Percentiles rank a stretch among this genome's conserved stretches.
Evolutionary conservation across 2,329 filamentous ascomycete species (phyloP).

Genomic region (Penicillium brevicompactum): DNA sequence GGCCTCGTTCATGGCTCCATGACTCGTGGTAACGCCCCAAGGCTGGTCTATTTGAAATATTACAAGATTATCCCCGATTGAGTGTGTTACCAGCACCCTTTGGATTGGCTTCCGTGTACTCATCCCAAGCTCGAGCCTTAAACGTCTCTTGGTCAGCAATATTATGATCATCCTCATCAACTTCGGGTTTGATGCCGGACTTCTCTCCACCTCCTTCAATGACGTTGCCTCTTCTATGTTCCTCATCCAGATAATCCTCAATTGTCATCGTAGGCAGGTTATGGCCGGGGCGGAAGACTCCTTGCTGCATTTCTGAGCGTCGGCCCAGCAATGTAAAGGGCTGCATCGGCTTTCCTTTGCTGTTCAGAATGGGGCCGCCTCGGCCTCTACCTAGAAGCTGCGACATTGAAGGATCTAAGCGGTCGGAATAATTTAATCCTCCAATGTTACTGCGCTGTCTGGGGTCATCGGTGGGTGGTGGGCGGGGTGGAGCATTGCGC

Average conservation of each 20-base stretch:
- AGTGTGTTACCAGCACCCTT: slow-evolving; percentile 59
- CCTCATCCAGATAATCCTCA: slow-evolving; percentile 95
- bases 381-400: slow-evolving; percentile 51
- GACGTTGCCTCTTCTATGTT: slow-evolving; percentile 79
- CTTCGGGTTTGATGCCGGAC: slow-evolving; percentile 66
- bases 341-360: slow-evolving; percentile 79
- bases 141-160: slow-evolving; percentile 85
- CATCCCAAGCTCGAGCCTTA: slow-evolving; percentile 94
- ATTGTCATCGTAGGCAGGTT: slow-evolving; percentile 97
- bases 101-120: slow-evolving; percentile 87
- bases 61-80: slow-evolving; percentile 45
- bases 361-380: slow-evolving; percentile 73
- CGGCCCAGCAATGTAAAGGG: slow-evolving; percentile 85
- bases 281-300: slow-evolving; percentile 88
- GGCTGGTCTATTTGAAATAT: neutral
- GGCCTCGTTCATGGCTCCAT: slow-evolving; percentile 1
- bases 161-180: slow-evolving; percentile 89
- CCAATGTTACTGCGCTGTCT: slow-evolving; percentile 52
- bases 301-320: slow-evolving; percentile 72
- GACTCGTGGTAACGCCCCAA: neutral
- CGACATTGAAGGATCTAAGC: slow-evolving; percentile 67
- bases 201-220: slow-evolving; percentile 80
- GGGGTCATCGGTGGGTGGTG: slow-evolving; percentile 38
- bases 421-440: slow-evolving; percentile 66
- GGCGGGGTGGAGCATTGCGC: slow-evolving; percentile 49